Evolutionary conservation across 1,284 basidiomycete genomes (phyloP).

Genomic region (Austroboletus niveus): DNA sequence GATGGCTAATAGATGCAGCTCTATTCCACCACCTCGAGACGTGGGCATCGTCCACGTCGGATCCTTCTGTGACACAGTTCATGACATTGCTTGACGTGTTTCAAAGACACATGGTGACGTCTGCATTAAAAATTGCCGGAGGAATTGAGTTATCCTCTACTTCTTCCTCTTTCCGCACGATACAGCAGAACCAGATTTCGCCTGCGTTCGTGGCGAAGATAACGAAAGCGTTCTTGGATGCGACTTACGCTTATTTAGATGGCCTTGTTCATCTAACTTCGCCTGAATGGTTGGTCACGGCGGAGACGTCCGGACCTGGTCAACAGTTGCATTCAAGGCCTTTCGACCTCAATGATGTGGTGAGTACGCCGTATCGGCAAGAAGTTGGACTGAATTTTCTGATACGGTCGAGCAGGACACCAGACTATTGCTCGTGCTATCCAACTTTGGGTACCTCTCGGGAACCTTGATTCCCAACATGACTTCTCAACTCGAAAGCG

Average conservation of each 20-base stretch:
- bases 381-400: constrained; percentile 2
- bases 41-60: constrained; percentile 67
- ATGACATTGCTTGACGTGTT: constrained; percentile 79
- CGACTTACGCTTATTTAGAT: constrained; percentile 86
- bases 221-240: constrained; percentile 85
- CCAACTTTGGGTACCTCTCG: constrained; percentile 83
- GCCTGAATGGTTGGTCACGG: constrained; percentile 56
- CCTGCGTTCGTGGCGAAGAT: constrained; percentile 68
- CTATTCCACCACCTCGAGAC: constrained; percentile 85
- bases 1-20: constrained; percentile 69
- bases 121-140: constrained; percentile 82
- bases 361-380: constrained; percentile 36
- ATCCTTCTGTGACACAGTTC: constrained; percentile 61
- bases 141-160: constrained; percentile 61
- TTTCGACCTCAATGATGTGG: constrained; percentile 56
- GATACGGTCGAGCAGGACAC: constrained; percentile 59
- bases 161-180: constrained; percentile 41
- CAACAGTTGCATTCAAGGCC: constrained; percentile 15
- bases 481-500: constrained; percentile 76
- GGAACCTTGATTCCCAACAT: constrained; percentile 74
- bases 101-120: constrained; percentile 79
- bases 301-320: constrained; percentile 25
- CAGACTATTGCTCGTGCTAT: constrained; percentile 85
- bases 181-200: constrained; percentile 59
- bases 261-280: constrained; percentile 86